phyloP scores from a whole-genome alignment of 2,329 filamentous ascomycete genomes.

The Fusarium sp. region DNA sequence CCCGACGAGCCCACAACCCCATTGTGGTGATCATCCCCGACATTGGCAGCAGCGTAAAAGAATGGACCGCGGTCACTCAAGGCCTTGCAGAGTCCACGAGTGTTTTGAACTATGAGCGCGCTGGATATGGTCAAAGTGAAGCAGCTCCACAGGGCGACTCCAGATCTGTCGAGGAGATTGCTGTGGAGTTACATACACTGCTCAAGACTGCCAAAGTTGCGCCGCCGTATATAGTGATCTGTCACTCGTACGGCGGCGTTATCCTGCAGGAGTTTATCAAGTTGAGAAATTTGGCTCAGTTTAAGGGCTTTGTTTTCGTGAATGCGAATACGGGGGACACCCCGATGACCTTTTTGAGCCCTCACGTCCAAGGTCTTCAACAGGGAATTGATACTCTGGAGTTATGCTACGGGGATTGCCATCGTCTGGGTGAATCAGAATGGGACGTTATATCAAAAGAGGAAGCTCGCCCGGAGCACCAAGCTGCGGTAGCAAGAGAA shows the following conservation, averaged over 20 bases:
- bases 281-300: conserved; percentile 18
- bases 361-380: background rate
- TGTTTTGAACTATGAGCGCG: conserved; percentile 26
- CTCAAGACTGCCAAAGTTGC: conserved; percentile 23
- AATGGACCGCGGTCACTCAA: conserved; percentile 26
- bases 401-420: conserved; percentile 3
- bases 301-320: conserved; percentile 37
- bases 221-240: conserved; percentile 30
- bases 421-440: background rate
- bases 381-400: background rate
- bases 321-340: conserved; percentile 2
- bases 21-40: conserved; percentile 27
- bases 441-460: conserved; percentile 9
- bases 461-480: background rate
- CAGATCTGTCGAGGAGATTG: conserved; percentile 9
- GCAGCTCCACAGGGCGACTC: background rate
- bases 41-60: conserved; percentile 28
- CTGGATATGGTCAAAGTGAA: conserved; percentile 26
- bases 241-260: conserved; percentile 3
- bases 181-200: conserved; percentile 20
- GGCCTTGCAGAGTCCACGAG: conserved; percentile 15
- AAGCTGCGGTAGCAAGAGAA: background rate
- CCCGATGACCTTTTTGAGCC: background rate
- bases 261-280: conserved; percentile 19
- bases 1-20: conserved; percentile 36